Conservation (phyloP, 305 asterid genomes). For the Fraxinus paxiana region DNA sequence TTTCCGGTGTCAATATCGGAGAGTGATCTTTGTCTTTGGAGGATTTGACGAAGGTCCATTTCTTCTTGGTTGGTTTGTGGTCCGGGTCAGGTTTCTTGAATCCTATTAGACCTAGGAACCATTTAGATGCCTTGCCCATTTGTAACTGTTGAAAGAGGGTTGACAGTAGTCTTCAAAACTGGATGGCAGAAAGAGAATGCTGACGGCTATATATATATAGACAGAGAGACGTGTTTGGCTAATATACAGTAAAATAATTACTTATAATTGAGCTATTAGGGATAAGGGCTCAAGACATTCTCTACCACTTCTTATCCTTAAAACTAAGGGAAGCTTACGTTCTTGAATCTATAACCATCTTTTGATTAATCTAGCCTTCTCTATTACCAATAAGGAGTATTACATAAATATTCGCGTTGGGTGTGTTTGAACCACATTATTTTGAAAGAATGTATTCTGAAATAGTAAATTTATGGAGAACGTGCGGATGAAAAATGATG, state of each 20-base stretch:
- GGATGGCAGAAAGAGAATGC: neutral
- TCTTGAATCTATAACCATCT: neutral
- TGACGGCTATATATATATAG: neutral
- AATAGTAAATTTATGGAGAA: no score
- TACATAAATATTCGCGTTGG: no score
- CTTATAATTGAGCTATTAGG: neutral
- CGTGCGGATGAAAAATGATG: no score
- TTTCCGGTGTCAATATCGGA: neutral
- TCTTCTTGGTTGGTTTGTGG: slow-evolving; percentile 38
- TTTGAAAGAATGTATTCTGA: no score
- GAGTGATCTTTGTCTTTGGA: slow-evolving; percentile 31
- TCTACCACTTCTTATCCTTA: neutral
- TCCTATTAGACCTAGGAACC: slow-evolving; percentile 61
- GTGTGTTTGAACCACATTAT: no score
- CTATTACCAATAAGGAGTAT: neutral
- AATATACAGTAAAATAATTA: neutral
- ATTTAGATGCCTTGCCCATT: slow-evolving; percentile 72
- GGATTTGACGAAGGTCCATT: slow-evolving; percentile 54
- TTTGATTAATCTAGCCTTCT: neutral
- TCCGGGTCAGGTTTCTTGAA: slow-evolving; percentile 24
- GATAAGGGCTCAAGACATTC: neutral
- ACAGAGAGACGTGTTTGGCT: neutral
- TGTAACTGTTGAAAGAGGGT: neutral
- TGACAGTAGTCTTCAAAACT: neutral
- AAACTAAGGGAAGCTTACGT: neutral